Evolutionary conservation across 257 asterid genomes (phyloP).

Genomic region (Ligustrum vulgare): DNA sequence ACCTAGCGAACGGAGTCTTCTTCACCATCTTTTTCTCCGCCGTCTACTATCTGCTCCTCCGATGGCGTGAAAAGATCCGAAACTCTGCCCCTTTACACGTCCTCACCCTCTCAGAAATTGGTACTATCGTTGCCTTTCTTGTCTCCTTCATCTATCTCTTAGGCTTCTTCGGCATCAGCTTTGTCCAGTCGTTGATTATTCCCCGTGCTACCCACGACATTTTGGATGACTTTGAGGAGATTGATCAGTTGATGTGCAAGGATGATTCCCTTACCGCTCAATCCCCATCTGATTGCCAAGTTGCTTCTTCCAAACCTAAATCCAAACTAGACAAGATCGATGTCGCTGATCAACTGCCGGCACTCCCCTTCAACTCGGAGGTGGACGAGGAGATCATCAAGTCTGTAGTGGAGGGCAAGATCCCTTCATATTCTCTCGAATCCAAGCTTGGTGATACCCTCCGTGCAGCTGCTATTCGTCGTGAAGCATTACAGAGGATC

Average conservation of each 20-base stretch:
- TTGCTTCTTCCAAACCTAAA: background rate
- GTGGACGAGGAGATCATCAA: slow-evolving; percentile 35
- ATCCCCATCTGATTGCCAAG: slow-evolving; percentile 1
- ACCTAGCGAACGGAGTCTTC: slow-evolving; percentile 30
- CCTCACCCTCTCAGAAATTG: slow-evolving; percentile 35
- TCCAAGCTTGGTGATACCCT: slow-evolving; percentile 40
- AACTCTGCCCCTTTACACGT: slow-evolving; percentile 41
- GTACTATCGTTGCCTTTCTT: slow-evolving; percentile 30
- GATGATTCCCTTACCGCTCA: slow-evolving; percentile 29
- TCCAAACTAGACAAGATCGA: slow-evolving; percentile 1
- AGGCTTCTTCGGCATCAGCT: slow-evolving; percentile 38
- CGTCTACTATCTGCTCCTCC: slow-evolving; percentile 37
- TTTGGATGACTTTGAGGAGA: slow-evolving; percentile 3
- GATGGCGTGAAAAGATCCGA: slow-evolving; percentile 48
- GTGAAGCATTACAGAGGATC: slow-evolving; percentile 44
- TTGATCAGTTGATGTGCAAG: slow-evolving; percentile 20
- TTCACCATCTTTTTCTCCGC: slow-evolving; percentile 40
- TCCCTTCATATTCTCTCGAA: slow-evolving; percentile 41
- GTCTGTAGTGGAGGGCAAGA: slow-evolving; percentile 37
- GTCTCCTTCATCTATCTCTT: slow-evolving; percentile 38
- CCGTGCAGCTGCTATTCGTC: slow-evolving; percentile 44
- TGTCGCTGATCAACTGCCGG: background rate
- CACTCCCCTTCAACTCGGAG: background rate
- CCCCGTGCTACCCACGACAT: slow-evolving; percentile 27
- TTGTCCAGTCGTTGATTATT: slow-evolving; percentile 34